These are phyloP conservation scores for Sporothrix humicola DNA, from an alignment of 2,329 filamentous ascomycete species.

Conservation along the genomic window DNA sequence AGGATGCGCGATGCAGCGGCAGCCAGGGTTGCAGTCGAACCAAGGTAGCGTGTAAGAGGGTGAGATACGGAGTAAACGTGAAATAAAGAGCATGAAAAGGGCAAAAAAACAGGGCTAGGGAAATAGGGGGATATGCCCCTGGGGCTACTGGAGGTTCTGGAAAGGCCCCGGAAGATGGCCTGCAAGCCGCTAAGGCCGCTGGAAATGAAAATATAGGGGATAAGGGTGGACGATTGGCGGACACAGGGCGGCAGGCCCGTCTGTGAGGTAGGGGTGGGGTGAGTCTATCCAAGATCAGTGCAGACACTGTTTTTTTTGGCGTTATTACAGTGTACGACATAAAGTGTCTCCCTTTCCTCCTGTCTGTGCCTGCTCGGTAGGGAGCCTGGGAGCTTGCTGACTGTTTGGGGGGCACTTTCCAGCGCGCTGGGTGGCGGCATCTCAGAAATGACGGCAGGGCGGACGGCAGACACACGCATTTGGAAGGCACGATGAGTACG, in stretches of 20 bases:
- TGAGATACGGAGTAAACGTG: not conserved
- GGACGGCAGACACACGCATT: not conserved
- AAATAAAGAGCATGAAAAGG: not conserved
- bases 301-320: too few relatives aligned
- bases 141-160: not conserved
- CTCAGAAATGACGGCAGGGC: too few relatives aligned
- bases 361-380: too few relatives aligned
- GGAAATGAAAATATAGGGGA: not conserved
- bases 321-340: not conserved
- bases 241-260: not conserved
- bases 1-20: constrained; percentile 15
- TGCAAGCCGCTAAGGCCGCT: not conserved
- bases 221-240: not conserved
- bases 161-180: not conserved
- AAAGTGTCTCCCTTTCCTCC: too few relatives aligned
- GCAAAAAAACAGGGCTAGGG: not conserved
- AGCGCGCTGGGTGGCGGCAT: not conserved
- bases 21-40: constrained; percentile 13
- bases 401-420: not conserved
- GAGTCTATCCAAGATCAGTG: too few relatives aligned
- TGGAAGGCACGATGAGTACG: not conserved
- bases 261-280: too few relatives aligned
- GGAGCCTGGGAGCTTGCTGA: not conserved
- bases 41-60: constrained; percentile 3
- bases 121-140: not conserved